Evolutionary conservation across 2,329 filamentous ascomycete genomes (phyloP), one percentile per base, ranked within the genome.

Genomic region (Colletotrichum sidae): DNA sequence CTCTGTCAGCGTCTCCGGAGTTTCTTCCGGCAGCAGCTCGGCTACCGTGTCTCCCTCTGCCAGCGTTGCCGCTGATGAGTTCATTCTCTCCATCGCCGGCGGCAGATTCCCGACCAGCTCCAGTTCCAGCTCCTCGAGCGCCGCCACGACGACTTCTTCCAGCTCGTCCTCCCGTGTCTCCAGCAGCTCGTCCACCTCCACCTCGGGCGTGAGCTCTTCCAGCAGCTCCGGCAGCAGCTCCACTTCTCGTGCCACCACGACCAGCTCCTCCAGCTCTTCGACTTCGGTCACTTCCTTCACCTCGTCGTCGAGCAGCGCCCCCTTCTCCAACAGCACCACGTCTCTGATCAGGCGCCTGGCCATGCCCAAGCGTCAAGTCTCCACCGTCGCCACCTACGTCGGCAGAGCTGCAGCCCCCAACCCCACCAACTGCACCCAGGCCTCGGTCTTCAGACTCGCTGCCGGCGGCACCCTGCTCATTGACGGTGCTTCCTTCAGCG

Each of bases 351-450:
- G 51, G 15, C 55, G 13, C 56, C 13, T 25, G 8, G n/a, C 44
- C 56, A 41, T 17, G 45, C 25, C 11, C 35, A 49, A 55, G 46
- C 53, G 55, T 38, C 60, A 63, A n/a, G 17, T n/a, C 8, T n/a
- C 37, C 15, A 34, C 38, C 38, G 33, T 25, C 44, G 44, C 38
- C 25, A 57, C 60, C n/a, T 63, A 57, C 12, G 54, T 63, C n/a
- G 60, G 60, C 12, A 45, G 42, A n/a, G 15, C 6, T 8, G 33
- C 37, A 6, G 38, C 15, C 45, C n/a, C 17, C 53, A 51, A 63
- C 41, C 60, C 60, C 2, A 44, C 54, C 38, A 58, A 63, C 49
- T 63, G 60, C 47, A 34, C 11, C 46, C 60, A 63, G 42, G 60
- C 60, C 12, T 34, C 60, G 7, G 11, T 39, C 34, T 63, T 63